Evolutionary conservation across 2,329 filamentous ascomycete genomes (phyloP), one percentile per base, ranked within the genome.

Genomic region (Neonectria faginata): DNA sequence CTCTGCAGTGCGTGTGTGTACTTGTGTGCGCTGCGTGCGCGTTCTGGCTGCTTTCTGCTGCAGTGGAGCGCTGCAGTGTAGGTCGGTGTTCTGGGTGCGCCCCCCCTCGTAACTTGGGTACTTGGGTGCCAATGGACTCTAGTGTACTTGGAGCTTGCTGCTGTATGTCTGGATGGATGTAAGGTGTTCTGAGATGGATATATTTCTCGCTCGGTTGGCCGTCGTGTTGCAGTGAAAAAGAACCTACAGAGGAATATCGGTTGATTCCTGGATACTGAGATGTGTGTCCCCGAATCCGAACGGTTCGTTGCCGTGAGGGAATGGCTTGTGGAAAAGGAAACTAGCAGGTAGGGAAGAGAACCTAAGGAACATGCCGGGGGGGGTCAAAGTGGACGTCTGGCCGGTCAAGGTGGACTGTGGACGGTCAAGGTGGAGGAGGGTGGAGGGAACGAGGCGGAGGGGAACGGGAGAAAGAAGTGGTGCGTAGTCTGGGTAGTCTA

Each of bases 401-500:
- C 29, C 39, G 39, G 39, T 10, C 27, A 39, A 31, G 25, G 48
- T 45, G 57, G 59, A 57, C 31, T 33, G 11, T 18, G 39, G 3
- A 42, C 39, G 39, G 39, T 2, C 27, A 39, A 41, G 27, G 48
- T 45, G 57, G 59, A 57, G 60, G 60, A 62, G 47, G 60, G 60
- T 51, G 52, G 59, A 62, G 42, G 53, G 60, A 50, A 50, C 31
- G 53, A 56, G 52, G 42, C 52, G 58, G 58, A 61, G 57, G 27
- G 45, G 39, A 59, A 51, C 33, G 48, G 25, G 41, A 12, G 10
- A 33, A 33, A 12, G 41, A 31, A 47, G 39, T 42, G n/a, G 39
- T 42, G 20, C 39, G 39, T 18, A 42, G 39, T 5, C 27, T 29
- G 8, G 6, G 27, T 8, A 29, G 27, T 29, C 7, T 29, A 8